Percentiles rank a stretch among this genome's conserved stretches.
Conservation (phyloP, 495 filamentous ascomycete species). For the Arthonia radiata region DNA sequence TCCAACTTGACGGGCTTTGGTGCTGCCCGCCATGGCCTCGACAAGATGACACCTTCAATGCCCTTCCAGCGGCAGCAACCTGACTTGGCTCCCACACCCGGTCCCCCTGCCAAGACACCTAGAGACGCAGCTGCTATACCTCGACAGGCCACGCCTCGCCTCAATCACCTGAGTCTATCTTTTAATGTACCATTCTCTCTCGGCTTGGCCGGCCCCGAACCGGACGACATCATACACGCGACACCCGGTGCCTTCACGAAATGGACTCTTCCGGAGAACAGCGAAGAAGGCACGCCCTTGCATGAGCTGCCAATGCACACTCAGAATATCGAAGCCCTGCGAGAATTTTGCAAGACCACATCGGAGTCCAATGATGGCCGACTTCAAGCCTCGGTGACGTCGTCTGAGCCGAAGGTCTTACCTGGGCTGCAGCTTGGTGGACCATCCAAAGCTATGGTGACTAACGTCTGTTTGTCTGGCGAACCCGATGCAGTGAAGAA, state of each 20-base stretch:
- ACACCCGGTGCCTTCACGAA: constrained; percentile 55
- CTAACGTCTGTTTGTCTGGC: constrained; percentile 74
- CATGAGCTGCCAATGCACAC: constrained; percentile 75
- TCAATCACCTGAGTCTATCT: constrained; percentile 30
- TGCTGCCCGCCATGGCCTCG: constrained; percentile 76
- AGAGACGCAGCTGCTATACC: constrained; percentile 9
- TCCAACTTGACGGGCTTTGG: constrained; percentile 59
- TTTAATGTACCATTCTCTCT: constrained; percentile 94
- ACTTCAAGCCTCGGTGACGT: constrained; percentile 59
- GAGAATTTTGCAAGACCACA: constrained; percentile 53
- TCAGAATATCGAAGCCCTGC: constrained; percentile 53
- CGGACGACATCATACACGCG: constrained; percentile 76
- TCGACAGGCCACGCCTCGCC: constrained; percentile 15
- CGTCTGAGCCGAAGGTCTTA: constrained; percentile 55
- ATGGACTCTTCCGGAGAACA: constrained; percentile 79
- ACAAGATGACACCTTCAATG: constrained; percentile 58
- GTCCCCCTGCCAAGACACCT: constrained; percentile 43
- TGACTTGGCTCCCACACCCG: constrained; percentile 38
- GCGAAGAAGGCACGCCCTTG: constrained; percentile 53
- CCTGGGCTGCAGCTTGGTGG: constrained; percentile 35
- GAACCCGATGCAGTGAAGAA: constrained; percentile 60
- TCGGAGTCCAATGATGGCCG: constrained; percentile 40
- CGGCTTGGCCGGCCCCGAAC: constrained; percentile 68
- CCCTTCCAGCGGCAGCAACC: constrained; percentile 38
- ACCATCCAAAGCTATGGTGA: constrained; percentile 49